A percentile compares a stretch with the other conserved stretches of the same genome.
Evolutionary conservation across 352 stramenopile species (phyloP).

Genomic region (Lagenidium giganteum): DNA sequence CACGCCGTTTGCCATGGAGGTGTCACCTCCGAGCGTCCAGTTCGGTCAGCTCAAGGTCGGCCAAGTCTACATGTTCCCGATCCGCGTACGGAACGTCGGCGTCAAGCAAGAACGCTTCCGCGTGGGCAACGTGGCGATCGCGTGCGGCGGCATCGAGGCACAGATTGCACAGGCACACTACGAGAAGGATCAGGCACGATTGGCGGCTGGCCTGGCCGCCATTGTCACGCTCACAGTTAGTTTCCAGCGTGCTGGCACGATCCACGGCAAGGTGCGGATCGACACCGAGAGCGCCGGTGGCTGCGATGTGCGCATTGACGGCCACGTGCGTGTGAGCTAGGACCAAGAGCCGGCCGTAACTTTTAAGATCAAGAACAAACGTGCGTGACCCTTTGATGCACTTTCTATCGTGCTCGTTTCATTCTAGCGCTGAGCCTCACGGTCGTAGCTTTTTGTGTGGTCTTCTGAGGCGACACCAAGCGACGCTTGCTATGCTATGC

Average conservation of each 20-base stretch:
- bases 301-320: conserved; percentile 46
- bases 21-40: conserved; percentile 36
- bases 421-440: too few species aligned
- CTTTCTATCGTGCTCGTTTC: too few species aligned
- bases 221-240: conserved; percentile 61
- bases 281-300: conserved; percentile 46
- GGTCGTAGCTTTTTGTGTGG: too few species aligned
- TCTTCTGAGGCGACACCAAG: too few species aligned
- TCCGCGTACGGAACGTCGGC: conserved; percentile 64
- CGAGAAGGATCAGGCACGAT: conserved; percentile 46
- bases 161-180: conserved; percentile 46
- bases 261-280: conserved; percentile 31
- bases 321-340: conserved; percentile 41
- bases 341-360: too few species aligned
- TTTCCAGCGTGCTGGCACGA: conserved; percentile 46
- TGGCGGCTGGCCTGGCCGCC: conserved; percentile 48
- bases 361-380: too few species aligned
- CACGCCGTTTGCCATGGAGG: conserved; percentile 50
- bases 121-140: conserved; percentile 37
- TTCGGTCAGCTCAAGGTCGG: conserved; percentile 29
- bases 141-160: conserved; percentile 29
- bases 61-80: conserved; percentile 64
- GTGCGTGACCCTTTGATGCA: too few species aligned
- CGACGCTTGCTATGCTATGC: too few species aligned
- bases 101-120: conserved; percentile 64